Evolutionary conservation across 73 alveolate genomes (phyloP).

Genomic region (Paramecium sonneborni): DNA sequence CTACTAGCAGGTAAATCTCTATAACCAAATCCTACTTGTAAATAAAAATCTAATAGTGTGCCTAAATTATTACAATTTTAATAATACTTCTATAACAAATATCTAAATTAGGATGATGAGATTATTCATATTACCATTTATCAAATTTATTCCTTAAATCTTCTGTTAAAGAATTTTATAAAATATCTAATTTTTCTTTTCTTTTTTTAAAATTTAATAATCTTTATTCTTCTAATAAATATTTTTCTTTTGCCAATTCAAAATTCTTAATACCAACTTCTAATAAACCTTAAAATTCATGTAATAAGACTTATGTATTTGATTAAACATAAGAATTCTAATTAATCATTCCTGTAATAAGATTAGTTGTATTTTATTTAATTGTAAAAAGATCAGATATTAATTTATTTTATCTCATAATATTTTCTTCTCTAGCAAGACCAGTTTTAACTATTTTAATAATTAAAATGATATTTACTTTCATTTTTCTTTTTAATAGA

Average conservation of each 20-base stretch:
- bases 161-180: neutral
- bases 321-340: neutral
- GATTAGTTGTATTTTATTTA: neutral
- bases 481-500: neutral
- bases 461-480: neutral
- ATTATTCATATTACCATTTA: neutral
- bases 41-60: neutral
- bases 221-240: neutral
- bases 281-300: neutral
- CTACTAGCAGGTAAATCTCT: neutral
- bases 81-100: neutral
- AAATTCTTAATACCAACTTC: conserved; percentile 5
- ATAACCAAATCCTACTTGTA: neutral
- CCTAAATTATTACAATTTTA: neutral
- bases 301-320: neutral
- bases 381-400: neutral
- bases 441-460: conserved; percentile 19
- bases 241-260: conserved; percentile 36
- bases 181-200: neutral
- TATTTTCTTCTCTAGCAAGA: neutral
- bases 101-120: neutral
- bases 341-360: neutral
- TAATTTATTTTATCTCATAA: conserved; percentile 17
- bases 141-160: neutral
- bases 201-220: neutral